Conservation (phyloP, 345 rosid species). For the Noccaea bulbosa region DNA sequence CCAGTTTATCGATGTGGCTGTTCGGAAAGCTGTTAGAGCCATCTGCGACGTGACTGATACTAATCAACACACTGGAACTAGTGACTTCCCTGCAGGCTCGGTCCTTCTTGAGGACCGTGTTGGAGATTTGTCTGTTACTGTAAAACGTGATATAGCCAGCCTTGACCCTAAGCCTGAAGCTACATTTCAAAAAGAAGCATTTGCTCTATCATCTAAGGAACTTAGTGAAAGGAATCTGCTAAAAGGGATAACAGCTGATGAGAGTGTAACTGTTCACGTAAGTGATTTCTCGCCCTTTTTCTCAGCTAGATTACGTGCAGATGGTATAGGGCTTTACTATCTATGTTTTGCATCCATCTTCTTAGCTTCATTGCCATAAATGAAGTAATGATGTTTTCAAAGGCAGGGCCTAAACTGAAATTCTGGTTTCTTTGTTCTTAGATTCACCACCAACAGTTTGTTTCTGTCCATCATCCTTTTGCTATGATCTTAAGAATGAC, state of each 20-base stretch:
- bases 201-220: constrained; percentile 60
- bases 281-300: constrained; percentile 43
- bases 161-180: constrained; percentile 54
- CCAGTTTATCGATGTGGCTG: constrained; percentile 73
- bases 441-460: constrained; percentile 37
- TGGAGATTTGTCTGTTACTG: constrained; percentile 70
- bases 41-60: constrained; percentile 51
- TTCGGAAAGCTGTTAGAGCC: constrained; percentile 72
- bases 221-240: constrained; percentile 68
- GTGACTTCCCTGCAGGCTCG: constrained; percentile 43
- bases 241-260: constrained; percentile 93
- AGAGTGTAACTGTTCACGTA: constrained; percentile 86
- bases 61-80: constrained; percentile 39
- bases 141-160: constrained; percentile 61
- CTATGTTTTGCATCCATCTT: neutral
- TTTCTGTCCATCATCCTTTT: constrained; percentile 27
- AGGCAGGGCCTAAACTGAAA: constrained; percentile 13
- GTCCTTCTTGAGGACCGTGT: constrained; percentile 59
- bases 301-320: constrained; percentile 14
- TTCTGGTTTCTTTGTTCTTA: constrained; percentile 23
- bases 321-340: constrained; percentile 1
- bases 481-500: neutral
- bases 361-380: constrained; percentile 30
- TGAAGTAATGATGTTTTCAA: constrained; percentile 11
- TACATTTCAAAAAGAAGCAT: constrained; percentile 47